A percentile compares a stretch with the other conserved stretches of the same genome.
Conservation (phyloP, 495 filamentous ascomycete genomes). For the Trichocladium antarcticum region DNA sequence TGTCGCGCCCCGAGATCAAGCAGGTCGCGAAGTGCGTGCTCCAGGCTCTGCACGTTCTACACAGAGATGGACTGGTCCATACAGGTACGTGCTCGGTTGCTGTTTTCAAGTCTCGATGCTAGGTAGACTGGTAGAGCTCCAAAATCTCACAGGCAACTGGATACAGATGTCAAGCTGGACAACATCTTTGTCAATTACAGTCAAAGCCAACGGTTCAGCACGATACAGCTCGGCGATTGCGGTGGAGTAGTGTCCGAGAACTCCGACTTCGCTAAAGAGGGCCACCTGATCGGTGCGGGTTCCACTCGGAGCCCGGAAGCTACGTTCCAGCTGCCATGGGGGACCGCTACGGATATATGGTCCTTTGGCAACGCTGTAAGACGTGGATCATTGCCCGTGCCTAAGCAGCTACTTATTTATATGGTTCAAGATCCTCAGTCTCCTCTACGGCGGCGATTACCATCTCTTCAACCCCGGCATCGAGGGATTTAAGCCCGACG, state of each 20-base stretch:
- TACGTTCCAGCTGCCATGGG: slow-evolving; percentile 25
- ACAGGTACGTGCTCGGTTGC: no score
- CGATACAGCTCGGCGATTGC: slow-evolving; percentile 33
- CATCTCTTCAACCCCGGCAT: slow-evolving; percentile 35
- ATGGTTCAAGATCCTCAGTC: slow-evolving; percentile 24
- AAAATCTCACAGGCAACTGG: not conserved
- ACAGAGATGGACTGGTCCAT: slow-evolving; percentile 33
- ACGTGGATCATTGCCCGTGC: not conserved
- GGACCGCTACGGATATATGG: slow-evolving; percentile 37
- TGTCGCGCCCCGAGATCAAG: slow-evolving; percentile 33
- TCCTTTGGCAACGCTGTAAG: slow-evolving; percentile 29
- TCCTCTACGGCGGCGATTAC: slow-evolving; percentile 32
- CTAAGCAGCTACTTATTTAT: not conserved
- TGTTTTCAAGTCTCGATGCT: no score
- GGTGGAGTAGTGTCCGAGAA: slow-evolving; percentile 27
- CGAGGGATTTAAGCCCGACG: slow-evolving; percentile 21
- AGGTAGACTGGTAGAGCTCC: no score
- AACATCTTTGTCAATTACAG: slow-evolving; percentile 36
- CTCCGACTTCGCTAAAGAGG: slow-evolving; percentile 31
- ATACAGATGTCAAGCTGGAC: slow-evolving; percentile 29
- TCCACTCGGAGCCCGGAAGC: slow-evolving; percentile 35
- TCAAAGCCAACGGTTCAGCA: slow-evolving; percentile 23
- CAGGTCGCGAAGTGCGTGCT: slow-evolving; percentile 29
- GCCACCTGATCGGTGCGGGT: slow-evolving; percentile 27
- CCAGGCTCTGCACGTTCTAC: slow-evolving; percentile 29